Percentiles rank a stretch among this genome's conserved stretches.
Evolutionary conservation across 2,329 filamentous ascomycete genomes (phyloP).

Genomic region (Penicillium sp.): DNA sequence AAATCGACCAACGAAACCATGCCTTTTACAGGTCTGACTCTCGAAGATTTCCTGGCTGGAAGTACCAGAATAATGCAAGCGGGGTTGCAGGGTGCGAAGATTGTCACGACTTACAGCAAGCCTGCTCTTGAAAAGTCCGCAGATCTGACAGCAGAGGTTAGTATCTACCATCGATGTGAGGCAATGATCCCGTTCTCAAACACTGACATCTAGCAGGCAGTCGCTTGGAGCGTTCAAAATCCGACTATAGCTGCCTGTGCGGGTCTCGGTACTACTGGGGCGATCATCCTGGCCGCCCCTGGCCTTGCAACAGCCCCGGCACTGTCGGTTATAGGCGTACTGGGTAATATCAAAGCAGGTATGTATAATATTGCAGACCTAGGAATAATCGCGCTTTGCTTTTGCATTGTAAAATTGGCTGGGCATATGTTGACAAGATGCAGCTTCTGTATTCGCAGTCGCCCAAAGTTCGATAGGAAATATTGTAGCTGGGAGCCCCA

Average conservation of each 20-base stretch:
- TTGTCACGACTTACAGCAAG: not conserved
- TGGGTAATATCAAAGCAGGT: slow-evolving; percentile 9
- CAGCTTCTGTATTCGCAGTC: not conserved
- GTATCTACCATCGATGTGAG: not conserved
- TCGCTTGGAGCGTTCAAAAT: slow-evolving; percentile 3
- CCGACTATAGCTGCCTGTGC: slow-evolving; percentile 1
- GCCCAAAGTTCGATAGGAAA: slow-evolving; percentile 7
- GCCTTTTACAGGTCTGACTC: slow-evolving; percentile 30
- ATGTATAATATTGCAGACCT: not conserved
- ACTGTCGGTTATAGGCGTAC: slow-evolving; percentile 5
- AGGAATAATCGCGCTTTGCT: not conserved
- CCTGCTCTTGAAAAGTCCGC: slow-evolving; percentile 2
- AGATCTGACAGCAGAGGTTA: slow-evolving; percentile 1
- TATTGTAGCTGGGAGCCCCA: slow-evolving; percentile 5
- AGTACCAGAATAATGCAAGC: slow-evolving; percentile 1
- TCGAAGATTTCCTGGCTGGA: slow-evolving; percentile 37
- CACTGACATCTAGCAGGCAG: not conserved
- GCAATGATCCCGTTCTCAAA: not conserved
- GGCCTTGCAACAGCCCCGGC: slow-evolving; percentile 4
- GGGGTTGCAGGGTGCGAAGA: not conserved
- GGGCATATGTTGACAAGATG: not conserved
- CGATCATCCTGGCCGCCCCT: slow-evolving; percentile 4
- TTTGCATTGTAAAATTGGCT: not conserved
- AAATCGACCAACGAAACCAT: not conserved
- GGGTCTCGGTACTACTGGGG: slow-evolving; percentile 1